Evolutionary conservation across 2,329 filamentous ascomycete species (phyloP), one percentile per base, ranked within the genome.

Genomic region (Xenoacremonium recifei): DNA sequence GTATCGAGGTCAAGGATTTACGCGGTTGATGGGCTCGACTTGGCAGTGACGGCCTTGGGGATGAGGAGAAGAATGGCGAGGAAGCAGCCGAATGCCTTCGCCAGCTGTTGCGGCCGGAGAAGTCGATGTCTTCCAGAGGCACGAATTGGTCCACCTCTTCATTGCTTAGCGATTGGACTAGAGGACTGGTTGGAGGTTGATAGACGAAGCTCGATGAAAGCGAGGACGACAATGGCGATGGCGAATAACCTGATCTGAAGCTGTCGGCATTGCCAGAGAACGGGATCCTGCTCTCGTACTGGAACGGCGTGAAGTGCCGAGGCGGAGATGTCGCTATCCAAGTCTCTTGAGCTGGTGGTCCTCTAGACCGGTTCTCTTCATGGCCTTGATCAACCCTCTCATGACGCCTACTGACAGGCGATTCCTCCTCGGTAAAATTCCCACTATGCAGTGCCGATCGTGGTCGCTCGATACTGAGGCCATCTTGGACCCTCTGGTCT

Each of bases 121-220:
- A 70, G 35, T 80, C 71, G 39, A 78, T 72, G 31, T 67, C 65
- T 41, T 77, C 72, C 40, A 75, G 64, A 16, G 71, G 71, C 49
- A 77, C 71, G 3, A 80, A 73, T 35, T 85, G 72, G 44, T 89
- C 60, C 15, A 60, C 60, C 52, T 93, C 89, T 6, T 89, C 84
- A 53, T 91, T 93, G 66, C 85, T 95, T 57, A 89, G 82, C 31
- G 90, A 89, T 58, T 96, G 84, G 1, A 95, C 91, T 10, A 99
- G 72, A 12, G 93, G 93, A 57, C 91, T 97, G 3, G 93, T 97
- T 0, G 93, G 92, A 3, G 88, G 81, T 65, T 92, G 86, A 48
- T 95, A 86, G 21, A 87, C 76, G 62, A 96, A 96, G 54, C 82
- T 90, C 2, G 84, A 86, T 0, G 87, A 85, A 12, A 87, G 74